Percentiles rank a stretch among this genome's conserved stretches.
phyloP scores from a whole-genome alignment of 192 early-diverging fungal genomes.

The Haplosporangium gracile region DNA sequence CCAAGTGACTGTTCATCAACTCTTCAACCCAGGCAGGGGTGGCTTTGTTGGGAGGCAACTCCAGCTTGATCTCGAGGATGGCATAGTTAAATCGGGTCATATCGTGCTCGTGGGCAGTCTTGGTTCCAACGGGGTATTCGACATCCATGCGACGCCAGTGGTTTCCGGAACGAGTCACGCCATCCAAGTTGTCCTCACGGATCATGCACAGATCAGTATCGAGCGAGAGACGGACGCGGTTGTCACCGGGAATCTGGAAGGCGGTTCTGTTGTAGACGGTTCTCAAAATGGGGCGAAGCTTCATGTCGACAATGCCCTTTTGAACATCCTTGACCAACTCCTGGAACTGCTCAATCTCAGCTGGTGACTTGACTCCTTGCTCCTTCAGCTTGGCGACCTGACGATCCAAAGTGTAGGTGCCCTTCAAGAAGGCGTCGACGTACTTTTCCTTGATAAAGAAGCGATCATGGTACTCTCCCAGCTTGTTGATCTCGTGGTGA shows the following conservation, averaged over 20 bases:
- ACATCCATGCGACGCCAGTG: constrained; percentile 96
- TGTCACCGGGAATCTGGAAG: constrained; percentile 97
- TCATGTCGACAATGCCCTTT: constrained; percentile 72
- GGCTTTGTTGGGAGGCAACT: constrained; percentile 73
- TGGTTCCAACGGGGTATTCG: constrained; percentile 65
- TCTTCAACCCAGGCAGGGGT: constrained; percentile 85
- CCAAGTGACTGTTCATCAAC: constrained; percentile 77
- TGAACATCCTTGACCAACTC: constrained; percentile 81
- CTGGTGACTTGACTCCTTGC: constrained; percentile 75
- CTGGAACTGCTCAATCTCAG: constrained; percentile 81
- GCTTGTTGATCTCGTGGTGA: constrained; percentile 72
- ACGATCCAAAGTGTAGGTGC: constrained; percentile 79
- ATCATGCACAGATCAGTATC: constrained; percentile 97
- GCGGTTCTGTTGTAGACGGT: constrained; percentile 98
- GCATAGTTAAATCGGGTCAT: constrained; percentile 95
- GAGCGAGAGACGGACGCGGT: constrained; percentile 91
- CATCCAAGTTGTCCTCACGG: constrained; percentile 91
- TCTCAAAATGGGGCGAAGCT: constrained; percentile 75
- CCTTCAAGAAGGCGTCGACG: constrained; percentile 88
- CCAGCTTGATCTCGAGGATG: constrained; percentile 89
- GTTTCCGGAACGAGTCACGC: constrained; percentile 75
- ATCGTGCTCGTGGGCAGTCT: constrained; percentile 87
- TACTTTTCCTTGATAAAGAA: constrained; percentile 96
- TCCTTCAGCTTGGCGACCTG: constrained; percentile 83
- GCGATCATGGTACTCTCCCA: constrained; percentile 91